Evolutionary conservation across 2,329 filamentous ascomycete genomes (phyloP).

Genomic region (Cercospora sesami): DNA sequence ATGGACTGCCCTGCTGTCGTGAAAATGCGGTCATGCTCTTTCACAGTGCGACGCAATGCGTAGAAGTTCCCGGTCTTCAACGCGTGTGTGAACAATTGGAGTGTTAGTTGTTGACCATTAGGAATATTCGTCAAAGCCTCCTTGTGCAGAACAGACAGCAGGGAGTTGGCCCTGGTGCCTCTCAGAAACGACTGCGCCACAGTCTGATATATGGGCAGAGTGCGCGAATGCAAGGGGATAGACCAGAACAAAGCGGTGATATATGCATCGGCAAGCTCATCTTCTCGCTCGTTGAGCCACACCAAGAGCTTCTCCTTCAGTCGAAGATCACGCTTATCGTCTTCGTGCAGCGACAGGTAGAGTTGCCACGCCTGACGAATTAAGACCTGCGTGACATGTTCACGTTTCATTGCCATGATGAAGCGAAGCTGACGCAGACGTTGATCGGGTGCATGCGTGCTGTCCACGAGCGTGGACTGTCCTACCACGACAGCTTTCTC

Average conservation of each 20-base stretch:
- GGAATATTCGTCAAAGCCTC: conserved; percentile 33
- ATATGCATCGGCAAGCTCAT: conserved; percentile 26
- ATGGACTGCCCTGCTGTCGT: neutral
- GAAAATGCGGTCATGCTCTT: conserved; percentile 1
- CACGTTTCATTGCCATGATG: conserved; percentile 2
- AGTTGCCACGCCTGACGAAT: conserved; percentile 39
- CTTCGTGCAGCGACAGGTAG: conserved; percentile 36
- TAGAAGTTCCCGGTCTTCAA: neutral
- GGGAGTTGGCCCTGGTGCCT: conserved; percentile 13
- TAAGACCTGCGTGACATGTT: neutral
- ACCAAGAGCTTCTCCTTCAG: conserved; percentile 33
- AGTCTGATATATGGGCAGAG: conserved; percentile 29
- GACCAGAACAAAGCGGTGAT: conserved; percentile 32
- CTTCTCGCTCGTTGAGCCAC: conserved; percentile 28
- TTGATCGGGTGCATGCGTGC: neutral
- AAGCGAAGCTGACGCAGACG: conserved; percentile 16
- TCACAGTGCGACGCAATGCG: neutral
- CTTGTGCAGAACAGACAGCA: conserved; percentile 27
- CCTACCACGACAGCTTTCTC: neutral
- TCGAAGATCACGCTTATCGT: conserved; percentile 25
- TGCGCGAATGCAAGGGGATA: conserved; percentile 26
- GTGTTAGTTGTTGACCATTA: conserved; percentile 18
- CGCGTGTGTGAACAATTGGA: conserved; percentile 12
- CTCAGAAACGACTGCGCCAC: conserved; percentile 26
- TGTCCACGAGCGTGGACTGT: neutral